Conservation (phyloP, 305 asterid genomes). For the Solanum hybrid region DNA sequence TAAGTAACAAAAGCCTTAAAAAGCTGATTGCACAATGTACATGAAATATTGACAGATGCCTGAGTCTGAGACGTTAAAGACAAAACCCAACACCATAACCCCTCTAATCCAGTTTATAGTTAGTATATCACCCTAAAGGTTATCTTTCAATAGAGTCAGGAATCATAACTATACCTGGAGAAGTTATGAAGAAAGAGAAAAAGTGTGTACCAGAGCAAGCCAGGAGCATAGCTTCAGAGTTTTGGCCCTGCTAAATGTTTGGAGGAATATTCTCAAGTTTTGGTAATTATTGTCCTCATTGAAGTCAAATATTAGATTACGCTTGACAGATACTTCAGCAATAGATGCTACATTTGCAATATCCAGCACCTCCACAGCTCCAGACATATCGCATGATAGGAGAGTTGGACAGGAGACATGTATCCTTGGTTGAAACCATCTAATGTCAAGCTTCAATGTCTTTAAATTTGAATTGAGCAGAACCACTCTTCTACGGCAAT, state of each 20-base stretch:
- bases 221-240: neutral
- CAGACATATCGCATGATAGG: neutral
- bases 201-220: neutral
- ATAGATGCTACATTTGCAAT: neutral
- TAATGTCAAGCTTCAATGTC: neutral
- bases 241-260: neutral
- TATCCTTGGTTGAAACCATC: neutral
- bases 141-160: neutral
- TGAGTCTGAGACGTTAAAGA: neutral
- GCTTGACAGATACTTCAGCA: neutral
- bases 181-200: neutral
- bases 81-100: neutral
- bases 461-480: neutral
- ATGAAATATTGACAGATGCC: neutral
- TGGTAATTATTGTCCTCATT: neutral
- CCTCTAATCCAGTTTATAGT: neutral
- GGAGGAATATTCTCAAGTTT: neutral
- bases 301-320: neutral
- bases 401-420: neutral
- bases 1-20: neutral
- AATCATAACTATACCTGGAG: neutral
- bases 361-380: neutral
- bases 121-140: neutral
- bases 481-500: neutral
- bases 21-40: neutral